A percentile compares a stretch with the other conserved stretches of the same genome.
Evolutionary conservation across 352 stramenopile genomes (phyloP).

Genomic region (Pythium oligandrum): DNA sequence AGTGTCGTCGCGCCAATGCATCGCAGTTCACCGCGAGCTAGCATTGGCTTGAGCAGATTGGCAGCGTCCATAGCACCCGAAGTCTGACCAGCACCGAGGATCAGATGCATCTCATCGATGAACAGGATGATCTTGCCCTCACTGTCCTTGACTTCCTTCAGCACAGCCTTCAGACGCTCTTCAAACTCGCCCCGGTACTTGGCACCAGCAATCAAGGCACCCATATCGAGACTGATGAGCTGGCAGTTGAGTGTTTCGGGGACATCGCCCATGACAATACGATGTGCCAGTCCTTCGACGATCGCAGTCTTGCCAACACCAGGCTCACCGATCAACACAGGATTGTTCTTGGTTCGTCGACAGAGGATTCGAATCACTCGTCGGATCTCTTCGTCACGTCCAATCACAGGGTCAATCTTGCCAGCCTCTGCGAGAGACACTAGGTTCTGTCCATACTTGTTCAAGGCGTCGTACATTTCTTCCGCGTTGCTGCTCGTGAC

Average conservation of each 20-base stretch:
- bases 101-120: constrained; percentile 97
- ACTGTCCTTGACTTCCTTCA: constrained; percentile 92
- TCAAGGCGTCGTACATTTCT: constrained; percentile 90
- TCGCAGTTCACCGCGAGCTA: constrained; percentile 94
- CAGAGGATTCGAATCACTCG: constrained; percentile 94
- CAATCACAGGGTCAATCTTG: constrained; percentile 98
- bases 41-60: constrained; percentile 97
- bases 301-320: constrained; percentile 97
- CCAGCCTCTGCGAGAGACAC: constrained; percentile 88
- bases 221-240: constrained; percentile 95
- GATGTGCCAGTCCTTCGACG: constrained; percentile 94
- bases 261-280: constrained; percentile 96
- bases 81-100: constrained; percentile 92
- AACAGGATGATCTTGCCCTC: constrained; percentile 98
- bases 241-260: constrained; percentile 90
- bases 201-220: constrained; percentile 94
- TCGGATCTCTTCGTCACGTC: constrained; percentile 96
- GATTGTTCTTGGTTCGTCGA: constrained; percentile 98
- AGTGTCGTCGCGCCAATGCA: constrained; percentile 98
- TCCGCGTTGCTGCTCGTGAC: constrained; percentile 85
- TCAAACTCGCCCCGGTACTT: constrained; percentile 99
- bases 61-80: constrained; percentile 95
- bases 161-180: constrained; percentile 93
- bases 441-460: constrained; percentile 96
- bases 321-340: constrained; percentile 93